Percentiles rank a stretch among this genome's conserved stretches.
phyloP scores from a whole-genome alignment of 306 rosid species.

The Canavalia ensiformis region DNA sequence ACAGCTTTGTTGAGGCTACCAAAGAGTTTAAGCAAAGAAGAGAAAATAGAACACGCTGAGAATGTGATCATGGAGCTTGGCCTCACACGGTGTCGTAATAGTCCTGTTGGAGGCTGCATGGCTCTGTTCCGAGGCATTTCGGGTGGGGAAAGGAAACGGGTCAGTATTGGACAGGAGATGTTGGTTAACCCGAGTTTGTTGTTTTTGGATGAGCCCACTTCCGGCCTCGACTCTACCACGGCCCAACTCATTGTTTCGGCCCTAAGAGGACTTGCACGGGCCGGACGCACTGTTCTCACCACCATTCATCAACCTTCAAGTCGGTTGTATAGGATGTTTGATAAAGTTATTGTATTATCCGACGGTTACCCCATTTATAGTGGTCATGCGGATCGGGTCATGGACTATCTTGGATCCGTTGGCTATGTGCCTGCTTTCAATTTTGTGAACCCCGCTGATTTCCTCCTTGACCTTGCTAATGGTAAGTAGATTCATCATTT shows the following conservation, averaged over 20 bases:
- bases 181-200: constrained; percentile 81
- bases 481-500: constrained; percentile 54
- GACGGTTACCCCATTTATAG: constrained; percentile 83
- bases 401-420: constrained; percentile 74
- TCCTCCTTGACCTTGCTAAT: constrained; percentile 87
- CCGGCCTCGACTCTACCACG: constrained; percentile 87
- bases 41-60: constrained; percentile 71
- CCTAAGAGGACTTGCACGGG: constrained; percentile 57
- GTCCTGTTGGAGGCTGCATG: constrained; percentile 67
- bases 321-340: constrained; percentile 79
- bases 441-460: constrained; percentile 87
- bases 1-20: constrained; percentile 78
- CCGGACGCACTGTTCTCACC: constrained; percentile 81
- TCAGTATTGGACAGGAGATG: constrained; percentile 93
- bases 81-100: constrained; percentile 64
- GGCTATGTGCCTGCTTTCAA: constrained; percentile 69
- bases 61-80: constrained; percentile 71
- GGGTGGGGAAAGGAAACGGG: constrained; percentile 87
- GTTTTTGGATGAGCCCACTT: constrained; percentile 86
- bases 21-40: constrained; percentile 57
- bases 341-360: constrained; percentile 71
- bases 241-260: constrained; percentile 70
- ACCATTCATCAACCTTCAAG: constrained; percentile 93
- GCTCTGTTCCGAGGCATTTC: constrained; percentile 74
- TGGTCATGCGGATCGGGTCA: constrained; percentile 69